These are phyloP conservation scores for Streptanthus diversifolius DNA, from an alignment of 345 rosid genomes.

Conservation along the genomic window DNA sequence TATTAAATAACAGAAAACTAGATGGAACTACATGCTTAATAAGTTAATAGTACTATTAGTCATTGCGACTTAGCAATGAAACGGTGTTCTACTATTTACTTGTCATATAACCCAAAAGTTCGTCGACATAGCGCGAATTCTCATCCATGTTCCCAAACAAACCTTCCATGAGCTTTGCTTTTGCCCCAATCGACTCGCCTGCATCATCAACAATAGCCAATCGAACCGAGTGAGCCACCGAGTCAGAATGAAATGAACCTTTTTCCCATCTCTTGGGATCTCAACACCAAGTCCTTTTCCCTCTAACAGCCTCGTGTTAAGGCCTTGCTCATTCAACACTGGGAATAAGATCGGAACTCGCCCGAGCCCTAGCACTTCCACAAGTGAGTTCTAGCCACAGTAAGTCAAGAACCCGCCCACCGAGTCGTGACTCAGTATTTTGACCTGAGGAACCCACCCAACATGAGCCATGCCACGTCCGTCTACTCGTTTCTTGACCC, in stretches of 20 bases:
- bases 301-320: neutral
- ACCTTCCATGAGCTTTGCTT: neutral
- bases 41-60: neutral
- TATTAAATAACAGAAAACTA: neutral
- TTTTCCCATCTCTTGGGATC: slow-evolving; percentile 2
- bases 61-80: neutral
- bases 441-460: neutral
- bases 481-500: neutral
- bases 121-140: neutral
- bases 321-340: neutral
- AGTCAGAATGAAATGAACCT: neutral
- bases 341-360: neutral
- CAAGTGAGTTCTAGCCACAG: neutral
- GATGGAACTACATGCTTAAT: neutral
- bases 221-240: neutral
- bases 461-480: neutral
- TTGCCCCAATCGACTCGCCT: neutral
- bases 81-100: neutral
- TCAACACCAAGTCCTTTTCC: neutral
- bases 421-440: neutral
- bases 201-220: neutral
- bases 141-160: neutral
- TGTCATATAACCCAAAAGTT: neutral
- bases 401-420: neutral
- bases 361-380: neutral